A percentile compares a stretch with the other conserved stretches of the same genome.
phyloP scores from a whole-genome alignment of 2,329 filamentous ascomycete genomes.

The Blumeriella jaapii region DNA sequence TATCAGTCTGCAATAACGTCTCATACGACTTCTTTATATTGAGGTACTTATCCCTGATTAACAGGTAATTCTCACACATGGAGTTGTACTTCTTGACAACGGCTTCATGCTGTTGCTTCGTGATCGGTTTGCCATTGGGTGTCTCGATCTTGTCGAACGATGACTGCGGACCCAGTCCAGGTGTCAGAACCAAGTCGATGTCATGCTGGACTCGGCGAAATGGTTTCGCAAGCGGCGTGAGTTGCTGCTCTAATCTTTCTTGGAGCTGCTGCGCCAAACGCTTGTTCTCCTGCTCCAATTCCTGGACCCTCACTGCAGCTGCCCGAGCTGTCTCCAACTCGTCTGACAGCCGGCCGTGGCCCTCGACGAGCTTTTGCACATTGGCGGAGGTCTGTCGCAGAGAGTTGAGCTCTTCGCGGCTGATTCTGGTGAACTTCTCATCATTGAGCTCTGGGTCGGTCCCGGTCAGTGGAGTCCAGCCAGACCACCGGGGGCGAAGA shows the following conservation, averaged over 20 bases:
- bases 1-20: too few species aligned
- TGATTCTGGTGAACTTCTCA: slow-evolving; percentile 9
- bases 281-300: slow-evolving; percentile 20
- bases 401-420: slow-evolving; percentile 12
- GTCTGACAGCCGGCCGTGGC: slow-evolving; percentile 12
- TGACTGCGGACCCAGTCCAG: slow-evolving; percentile 6
- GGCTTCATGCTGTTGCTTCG: slow-evolving; percentile 9
- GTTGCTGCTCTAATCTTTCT: slow-evolving; percentile 6
- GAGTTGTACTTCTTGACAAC: slow-evolving; percentile 17
- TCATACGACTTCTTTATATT: slow-evolving; percentile 7
- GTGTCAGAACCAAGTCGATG: slow-evolving; percentile 1
- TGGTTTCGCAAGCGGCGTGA: neutral
- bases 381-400: slow-evolving; percentile 9
- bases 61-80: slow-evolving; percentile 7
- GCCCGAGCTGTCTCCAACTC: slow-evolving; percentile 14
- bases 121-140: slow-evolving; percentile 3
- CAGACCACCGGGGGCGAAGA: neutral
- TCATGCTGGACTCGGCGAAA: neutral
- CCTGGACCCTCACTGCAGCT: slow-evolving; percentile 8
- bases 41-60: slow-evolving; percentile 9
- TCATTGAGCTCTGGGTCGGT: slow-evolving; percentile 15
- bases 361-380: slow-evolving; percentile 11
- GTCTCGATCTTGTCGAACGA: slow-evolving; percentile 4
- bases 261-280: slow-evolving; percentile 12
- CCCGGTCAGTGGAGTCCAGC: neutral